Evolutionary conservation across 2,329 filamentous ascomycete species (phyloP), one percentile per base, ranked within the genome.

Genomic region (Alternaria conjuncta): DNA sequence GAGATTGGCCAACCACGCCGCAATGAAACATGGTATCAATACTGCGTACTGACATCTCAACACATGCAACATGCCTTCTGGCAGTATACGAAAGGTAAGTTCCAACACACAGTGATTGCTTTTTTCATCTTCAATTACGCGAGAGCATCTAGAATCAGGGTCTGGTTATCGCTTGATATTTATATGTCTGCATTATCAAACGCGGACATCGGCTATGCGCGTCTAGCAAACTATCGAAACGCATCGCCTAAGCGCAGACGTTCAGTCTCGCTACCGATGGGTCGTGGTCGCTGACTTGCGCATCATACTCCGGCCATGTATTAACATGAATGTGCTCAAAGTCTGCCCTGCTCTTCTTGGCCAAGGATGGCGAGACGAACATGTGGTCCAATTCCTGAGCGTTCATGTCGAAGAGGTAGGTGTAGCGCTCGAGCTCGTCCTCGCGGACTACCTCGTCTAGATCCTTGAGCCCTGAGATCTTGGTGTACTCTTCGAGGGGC

Each of bases 281-380:
- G 72, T 93, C 90, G 74, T 92, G 90, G 75, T 92, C 90, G 55
- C 86, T 89, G 21, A 87, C 85, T 76, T 87, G 82, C 57, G 86
- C 86, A 28, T 82, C 84, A 63, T 79, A 84, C 28, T 82, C 79
- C 54, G 87, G 84, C 90, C 90, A 93, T 4, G 89, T 89, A 77
- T 92, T 92, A 55, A 92, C 81, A 79, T 92, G 90, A 25, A 92
- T 73, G 78, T 93, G 90, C 82, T 92, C 88, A 68, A 88, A 87
- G 71, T 82, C 78, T 15, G 83, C 79, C 5, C 77, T 74, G 21
- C 62, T 51, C 25, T 65, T 63, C 25, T 67, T 73, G 25, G 79
- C 81, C 62, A 90, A 72, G 54, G 82, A 82, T 25, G 84, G 81
- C 73, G 87, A 90, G 60, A 91, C 84, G 69, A 86, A 92, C 80